phyloP scores from a whole-genome alignment of 1,284 basidiomycete genomes.

The Malassezia arunalokei region DNA sequence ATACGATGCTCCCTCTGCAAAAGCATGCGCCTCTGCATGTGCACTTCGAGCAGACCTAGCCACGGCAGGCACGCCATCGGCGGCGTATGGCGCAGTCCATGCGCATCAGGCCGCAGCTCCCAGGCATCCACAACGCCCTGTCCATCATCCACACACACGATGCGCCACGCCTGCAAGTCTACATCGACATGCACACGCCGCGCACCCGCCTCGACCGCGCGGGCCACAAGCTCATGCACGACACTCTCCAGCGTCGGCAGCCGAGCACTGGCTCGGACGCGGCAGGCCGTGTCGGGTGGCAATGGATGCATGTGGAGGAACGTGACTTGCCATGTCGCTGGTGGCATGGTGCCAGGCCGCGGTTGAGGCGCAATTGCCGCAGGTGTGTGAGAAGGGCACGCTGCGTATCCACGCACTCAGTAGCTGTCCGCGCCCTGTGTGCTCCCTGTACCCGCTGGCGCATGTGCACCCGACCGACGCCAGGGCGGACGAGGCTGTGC shows the following conservation, averaged over 20 bases:
- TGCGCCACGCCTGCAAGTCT: neutral
- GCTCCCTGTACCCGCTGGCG: conserved; percentile 37
- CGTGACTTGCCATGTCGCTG: neutral
- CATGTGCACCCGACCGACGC: conserved; percentile 23
- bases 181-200: conserved; percentile 1
- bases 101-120: neutral
- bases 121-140: neutral
- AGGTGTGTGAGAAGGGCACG: conserved; percentile 16
- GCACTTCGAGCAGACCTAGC: neutral
- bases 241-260: neutral
- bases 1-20: conserved; percentile 3
- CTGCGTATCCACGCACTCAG: conserved; percentile 31
- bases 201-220: neutral
- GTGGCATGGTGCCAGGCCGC: neutral
- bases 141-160: neutral
- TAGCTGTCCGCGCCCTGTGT: conserved; percentile 28
- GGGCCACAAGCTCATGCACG: neutral
- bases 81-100: neutral
- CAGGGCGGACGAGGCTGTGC: neutral
- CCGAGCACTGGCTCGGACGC: neutral
- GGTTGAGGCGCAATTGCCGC: conserved; percentile 10
- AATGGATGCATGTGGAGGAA: neutral
- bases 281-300: neutral
- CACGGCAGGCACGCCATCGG: neutral
- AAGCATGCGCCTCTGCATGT: neutral